Percentiles rank a stretch among this genome's conserved stretches.
Conservation (phyloP, 2,329 filamentous ascomycete species). For the Clarireedia monteithiana region DNA sequence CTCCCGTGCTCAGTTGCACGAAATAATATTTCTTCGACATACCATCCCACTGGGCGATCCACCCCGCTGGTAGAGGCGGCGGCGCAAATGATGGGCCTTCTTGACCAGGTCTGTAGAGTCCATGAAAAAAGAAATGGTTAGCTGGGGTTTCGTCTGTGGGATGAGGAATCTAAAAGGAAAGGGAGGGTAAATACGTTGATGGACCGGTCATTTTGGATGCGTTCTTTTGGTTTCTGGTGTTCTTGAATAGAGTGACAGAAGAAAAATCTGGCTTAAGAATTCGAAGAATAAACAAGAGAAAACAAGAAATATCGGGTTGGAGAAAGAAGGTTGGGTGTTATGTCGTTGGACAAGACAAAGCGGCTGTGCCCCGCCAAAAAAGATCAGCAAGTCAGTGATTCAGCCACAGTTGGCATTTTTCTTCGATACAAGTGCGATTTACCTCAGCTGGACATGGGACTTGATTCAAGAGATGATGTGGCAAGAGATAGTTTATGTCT, state of each 20-base stretch:
- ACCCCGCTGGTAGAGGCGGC: constrained; percentile 54
- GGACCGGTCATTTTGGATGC: constrained; percentile 23
- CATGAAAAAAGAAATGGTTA: neutral
- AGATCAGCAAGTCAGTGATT: neutral
- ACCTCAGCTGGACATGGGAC: neutral
- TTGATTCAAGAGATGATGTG: neutral
- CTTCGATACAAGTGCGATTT: neutral
- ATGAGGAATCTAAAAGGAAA: neutral
- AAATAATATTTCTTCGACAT: constrained; percentile 60
- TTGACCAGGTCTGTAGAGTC: constrained; percentile 24
- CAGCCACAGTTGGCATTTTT: neutral
- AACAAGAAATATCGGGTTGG: neutral
- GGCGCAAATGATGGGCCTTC: constrained; percentile 35
- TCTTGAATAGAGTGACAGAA: neutral
- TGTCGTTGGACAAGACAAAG: neutral
- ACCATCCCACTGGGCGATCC: constrained; percentile 65
- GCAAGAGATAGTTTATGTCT: too few species aligned
- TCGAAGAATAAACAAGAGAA: neutral
- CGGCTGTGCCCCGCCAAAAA: neutral
- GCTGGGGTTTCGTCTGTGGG: constrained; percentile 8
- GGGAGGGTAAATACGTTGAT: constrained; percentile 19
- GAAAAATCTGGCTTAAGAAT: neutral
- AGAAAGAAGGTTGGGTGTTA: neutral
- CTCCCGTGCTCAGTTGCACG: constrained; percentile 63
- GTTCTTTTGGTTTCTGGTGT: neutral